Evolutionary conservation across 2,329 filamentous ascomycete species (phyloP), one percentile per base, ranked within the genome.

Genomic region (Colletotrichum incanum): DNA sequence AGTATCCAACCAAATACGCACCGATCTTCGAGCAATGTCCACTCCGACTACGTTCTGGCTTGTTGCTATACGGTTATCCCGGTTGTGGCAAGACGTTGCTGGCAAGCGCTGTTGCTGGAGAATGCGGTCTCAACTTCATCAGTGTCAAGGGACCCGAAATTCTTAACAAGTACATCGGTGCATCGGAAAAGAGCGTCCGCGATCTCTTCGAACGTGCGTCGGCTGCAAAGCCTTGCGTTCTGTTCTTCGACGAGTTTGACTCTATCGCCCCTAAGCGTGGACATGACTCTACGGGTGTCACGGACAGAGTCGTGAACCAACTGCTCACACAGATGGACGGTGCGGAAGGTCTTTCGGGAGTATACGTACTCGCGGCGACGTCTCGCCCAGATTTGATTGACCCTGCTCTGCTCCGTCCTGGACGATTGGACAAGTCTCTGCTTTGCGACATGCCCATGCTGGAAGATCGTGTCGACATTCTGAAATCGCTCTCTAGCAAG

Each of bases 231-330:
- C 97, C 97, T 0, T 98, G 96, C 77, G 94, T 99, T 5, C 87
- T 99, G 11, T 99, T 99, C 87, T 99, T 99, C 79, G 96, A 99
- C 79, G 96, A 99, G 81, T 99, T 99, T 79, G 96, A 99, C 84
- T 95, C 94, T 49, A 98, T 99, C 74, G 97, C 97, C 0, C 96
- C 96, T 2, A 99, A 98, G 83, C 90, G 96, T 84, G 96, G 96
- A 0, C 96, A 99, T 80, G 97, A 99, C 81, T 96, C 93, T 1
- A 99, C 96, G 0, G 96, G 97, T 75, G 97, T 99, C n/a, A 99
- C 96, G 0, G 97, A 99, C 82, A 91, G 97, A 47, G 97, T 99
- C 0, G 96, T 99, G 76, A 99, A 99, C 81, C 97, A 99, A 86
- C 91, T 99, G 69, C 89, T 99, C 14, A 99, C 97, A 0, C 96